Conservation (phyloP, 495 filamentous ascomycete genomes). For the Aspergillus heteromorphus region DNA sequence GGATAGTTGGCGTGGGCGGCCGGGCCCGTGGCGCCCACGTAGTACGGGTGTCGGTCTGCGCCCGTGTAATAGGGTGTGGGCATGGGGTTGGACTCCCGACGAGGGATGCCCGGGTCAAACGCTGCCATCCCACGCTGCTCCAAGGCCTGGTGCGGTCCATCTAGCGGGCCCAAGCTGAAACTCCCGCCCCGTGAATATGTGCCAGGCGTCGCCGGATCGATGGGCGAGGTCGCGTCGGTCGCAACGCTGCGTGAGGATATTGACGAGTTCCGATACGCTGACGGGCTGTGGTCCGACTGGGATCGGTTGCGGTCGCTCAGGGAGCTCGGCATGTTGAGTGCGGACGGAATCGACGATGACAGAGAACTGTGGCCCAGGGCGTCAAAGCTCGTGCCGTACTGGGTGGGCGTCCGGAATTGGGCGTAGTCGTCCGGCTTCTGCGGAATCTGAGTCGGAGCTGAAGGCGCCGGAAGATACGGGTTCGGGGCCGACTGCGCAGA, state of each 20-base stretch:
- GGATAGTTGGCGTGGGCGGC: slow-evolving; percentile 34
- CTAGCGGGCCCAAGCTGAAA: slow-evolving; percentile 37
- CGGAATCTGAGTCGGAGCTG: slow-evolving; percentile 21
- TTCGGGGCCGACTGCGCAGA: slow-evolving; percentile 32
- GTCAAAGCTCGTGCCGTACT: slow-evolving; percentile 35
- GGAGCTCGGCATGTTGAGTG: slow-evolving; percentile 29
- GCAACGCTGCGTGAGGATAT: slow-evolving; percentile 39
- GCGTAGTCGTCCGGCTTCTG: slow-evolving; percentile 37
- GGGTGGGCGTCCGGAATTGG: slow-evolving; percentile 24
- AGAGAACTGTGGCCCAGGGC: slow-evolving; percentile 30
- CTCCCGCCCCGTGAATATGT: slow-evolving; percentile 36
- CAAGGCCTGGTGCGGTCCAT: slow-evolving; percentile 23
- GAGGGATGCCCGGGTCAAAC: slow-evolving; percentile 34
- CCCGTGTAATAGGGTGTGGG: slow-evolving; percentile 30
- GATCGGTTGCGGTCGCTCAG: slow-evolving; percentile 38
- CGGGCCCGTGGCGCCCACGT: slow-evolving; percentile 25
- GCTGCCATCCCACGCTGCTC: slow-evolving; percentile 31
- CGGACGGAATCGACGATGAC: slow-evolving; percentile 33
- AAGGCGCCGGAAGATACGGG: slow-evolving; percentile 35
- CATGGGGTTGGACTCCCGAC: slow-evolving; percentile 38
- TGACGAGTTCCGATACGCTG: slow-evolving; percentile 40
- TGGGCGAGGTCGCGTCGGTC: slow-evolving; percentile 39
- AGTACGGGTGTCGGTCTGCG: slow-evolving; percentile 34
- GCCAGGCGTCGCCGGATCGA: slow-evolving; percentile 35
- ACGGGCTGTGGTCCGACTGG: slow-evolving; percentile 36